Percentiles rank a stretch among this genome's conserved stretches.
Evolutionary conservation across 2,329 filamentous ascomycete genomes (phyloP).

Genomic region (Ceratocystis harringtonii): DNA sequence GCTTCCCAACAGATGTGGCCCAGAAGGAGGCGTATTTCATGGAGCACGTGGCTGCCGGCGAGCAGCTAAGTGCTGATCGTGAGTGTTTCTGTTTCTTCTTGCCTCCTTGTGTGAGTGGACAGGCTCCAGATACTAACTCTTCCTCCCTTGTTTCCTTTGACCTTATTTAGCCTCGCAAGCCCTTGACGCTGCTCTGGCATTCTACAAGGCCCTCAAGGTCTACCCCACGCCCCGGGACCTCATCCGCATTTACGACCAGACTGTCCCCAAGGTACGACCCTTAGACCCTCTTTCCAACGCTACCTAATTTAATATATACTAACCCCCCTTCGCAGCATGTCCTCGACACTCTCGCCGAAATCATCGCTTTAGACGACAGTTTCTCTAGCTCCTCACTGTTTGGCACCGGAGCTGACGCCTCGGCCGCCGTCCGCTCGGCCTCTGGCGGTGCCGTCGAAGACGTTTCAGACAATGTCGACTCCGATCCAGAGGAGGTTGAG

Average conservation of each 20-base stretch:
- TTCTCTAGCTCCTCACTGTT: constrained; percentile 36
- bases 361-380: constrained; percentile 82
- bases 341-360: constrained; percentile 89
- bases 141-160: neutral
- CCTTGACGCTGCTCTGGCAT: constrained; percentile 78
- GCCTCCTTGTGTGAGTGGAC: neutral
- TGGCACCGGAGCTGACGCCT: constrained; percentile 25
- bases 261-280: constrained; percentile 69
- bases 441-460: constrained; percentile 39
- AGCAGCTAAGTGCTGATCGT: constrained; percentile 72
- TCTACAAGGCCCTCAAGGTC: constrained; percentile 97
- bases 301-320: neutral
- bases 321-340: constrained; percentile 45
- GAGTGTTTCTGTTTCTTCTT: constrained; percentile 26
- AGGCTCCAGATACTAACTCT: neutral
- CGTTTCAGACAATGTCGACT: constrained; percentile 19
- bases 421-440: constrained; percentile 1
- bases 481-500: constrained; percentile 18
- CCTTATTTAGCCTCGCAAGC: constrained; percentile 42
- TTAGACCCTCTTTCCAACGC: neutral
- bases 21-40: constrained; percentile 96
- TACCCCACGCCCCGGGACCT: constrained; percentile 88
- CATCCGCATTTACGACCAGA: constrained; percentile 97
- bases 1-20: constrained; percentile 78
- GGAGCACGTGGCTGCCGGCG: constrained; percentile 80